phyloP scores from a whole-genome alignment of 106 monocot species.

The Dendrobium nobile region DNA sequence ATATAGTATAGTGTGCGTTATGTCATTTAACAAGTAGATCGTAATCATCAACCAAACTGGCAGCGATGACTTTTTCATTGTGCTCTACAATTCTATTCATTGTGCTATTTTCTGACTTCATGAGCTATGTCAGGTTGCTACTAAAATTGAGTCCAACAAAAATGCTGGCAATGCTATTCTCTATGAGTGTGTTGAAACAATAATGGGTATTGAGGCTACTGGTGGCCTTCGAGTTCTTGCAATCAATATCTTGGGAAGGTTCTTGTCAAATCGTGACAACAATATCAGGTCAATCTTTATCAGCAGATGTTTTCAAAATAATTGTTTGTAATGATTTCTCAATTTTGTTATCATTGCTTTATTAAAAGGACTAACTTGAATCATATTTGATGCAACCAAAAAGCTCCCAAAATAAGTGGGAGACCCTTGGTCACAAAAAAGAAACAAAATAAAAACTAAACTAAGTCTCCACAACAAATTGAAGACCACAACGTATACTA shows the following conservation, averaged over 20 bases:
- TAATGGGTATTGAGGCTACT: slow-evolving; percentile 99
- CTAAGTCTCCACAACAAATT: no score
- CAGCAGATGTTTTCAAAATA: neutral
- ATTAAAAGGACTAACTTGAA: neutral
- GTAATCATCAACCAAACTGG: neutral
- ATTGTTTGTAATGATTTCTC: neutral
- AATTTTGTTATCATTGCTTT: neutral
- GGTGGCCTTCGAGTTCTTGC: slow-evolving; percentile 94
- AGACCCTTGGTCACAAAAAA: no score
- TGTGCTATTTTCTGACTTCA: slow-evolving; percentile 2
- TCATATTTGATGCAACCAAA: neutral
- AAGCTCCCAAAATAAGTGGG: no score
- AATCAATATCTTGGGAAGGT: slow-evolving; percentile 96
- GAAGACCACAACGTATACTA: no score
- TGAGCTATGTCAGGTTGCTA: slow-evolving; percentile 53
- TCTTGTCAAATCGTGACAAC: slow-evolving; percentile 97
- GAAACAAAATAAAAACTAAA: no score
- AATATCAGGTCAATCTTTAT: slow-evolving; percentile 77
- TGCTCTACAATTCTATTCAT: neutral
- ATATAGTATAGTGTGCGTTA: no score
- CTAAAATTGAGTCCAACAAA: slow-evolving; percentile 95
- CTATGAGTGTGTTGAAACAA: slow-evolving; percentile 97
- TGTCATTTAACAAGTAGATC: neutral
- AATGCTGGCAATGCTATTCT: slow-evolving; percentile 99
- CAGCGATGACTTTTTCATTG: neutral